These are phyloP conservation scores for Endothia cerciana DNA, from an alignment of 2,329 filamentous ascomycete species.

Conservation along the genomic window DNA sequence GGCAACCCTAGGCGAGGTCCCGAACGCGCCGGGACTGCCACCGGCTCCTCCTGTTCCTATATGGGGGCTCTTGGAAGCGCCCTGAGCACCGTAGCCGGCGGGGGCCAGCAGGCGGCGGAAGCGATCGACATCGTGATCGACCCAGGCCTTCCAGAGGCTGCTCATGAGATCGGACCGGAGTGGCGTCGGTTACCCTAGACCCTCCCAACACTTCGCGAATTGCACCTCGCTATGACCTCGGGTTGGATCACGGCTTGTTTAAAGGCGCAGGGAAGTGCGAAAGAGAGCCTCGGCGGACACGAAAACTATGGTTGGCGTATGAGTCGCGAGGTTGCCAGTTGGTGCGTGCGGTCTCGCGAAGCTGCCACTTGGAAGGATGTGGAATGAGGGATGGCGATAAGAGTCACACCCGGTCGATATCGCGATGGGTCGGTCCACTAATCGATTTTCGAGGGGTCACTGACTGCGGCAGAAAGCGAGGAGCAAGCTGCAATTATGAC, in stretches of 20 bases:
- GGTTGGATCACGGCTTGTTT: slow-evolving; percentile 83
- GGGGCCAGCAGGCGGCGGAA: slow-evolving; percentile 88
- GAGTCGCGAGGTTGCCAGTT: background rate
- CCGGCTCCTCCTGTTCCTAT: slow-evolving; percentile 43
- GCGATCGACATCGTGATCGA: slow-evolving; percentile 95
- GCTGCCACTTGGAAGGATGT: slow-evolving; percentile 2
- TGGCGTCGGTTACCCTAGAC: slow-evolving; percentile 47
- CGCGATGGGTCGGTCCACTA: background rate
- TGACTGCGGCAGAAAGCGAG: background rate
- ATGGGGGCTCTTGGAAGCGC: slow-evolving; percentile 57
- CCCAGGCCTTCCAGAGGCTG: slow-evolving; percentile 95
- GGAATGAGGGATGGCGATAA: background rate
- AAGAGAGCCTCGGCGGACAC: slow-evolving; percentile 22
- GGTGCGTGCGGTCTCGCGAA: slow-evolving; percentile 3
- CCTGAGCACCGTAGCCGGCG: slow-evolving; percentile 62
- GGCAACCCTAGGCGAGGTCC: slow-evolving; percentile 54
- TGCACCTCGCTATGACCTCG: slow-evolving; percentile 88
- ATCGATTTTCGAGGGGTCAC: background rate
- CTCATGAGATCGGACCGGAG: slow-evolving; percentile 61
- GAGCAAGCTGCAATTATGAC: background rate
- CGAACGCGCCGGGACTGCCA: slow-evolving; percentile 43
- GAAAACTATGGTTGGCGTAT: background rate
- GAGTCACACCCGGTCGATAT: slow-evolving; percentile 1
- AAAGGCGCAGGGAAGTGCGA: slow-evolving; percentile 66
- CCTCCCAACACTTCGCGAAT: slow-evolving; percentile 59